Conservation (phyloP, 352 stramenopile species). For the Globisporangium heterothallicum region DNA sequence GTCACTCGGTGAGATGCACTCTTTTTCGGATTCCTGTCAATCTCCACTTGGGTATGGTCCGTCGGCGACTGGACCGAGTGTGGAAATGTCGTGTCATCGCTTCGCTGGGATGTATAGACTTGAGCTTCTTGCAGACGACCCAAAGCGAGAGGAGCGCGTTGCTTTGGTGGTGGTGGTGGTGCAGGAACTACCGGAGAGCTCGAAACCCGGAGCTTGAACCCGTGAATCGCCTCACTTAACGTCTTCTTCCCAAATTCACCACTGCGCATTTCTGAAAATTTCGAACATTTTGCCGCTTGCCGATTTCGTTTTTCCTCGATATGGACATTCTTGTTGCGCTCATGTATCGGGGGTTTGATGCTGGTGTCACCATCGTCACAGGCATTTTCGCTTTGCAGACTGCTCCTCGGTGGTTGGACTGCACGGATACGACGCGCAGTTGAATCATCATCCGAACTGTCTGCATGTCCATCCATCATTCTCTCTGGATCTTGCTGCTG, state of each 20-base stretch:
- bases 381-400: not conserved
- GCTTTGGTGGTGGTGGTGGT: constrained; percentile 7
- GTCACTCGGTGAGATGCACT: constrained; percentile 3
- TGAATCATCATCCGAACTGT: not conserved
- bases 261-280: constrained; percentile 20
- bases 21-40: not conserved
- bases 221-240: constrained; percentile 48
- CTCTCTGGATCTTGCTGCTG: constrained; percentile 53
- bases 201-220: constrained; percentile 41
- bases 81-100: not conserved
- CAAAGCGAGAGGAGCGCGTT: not conserved
- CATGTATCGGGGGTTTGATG: not conserved
- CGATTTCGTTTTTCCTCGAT: not conserved
- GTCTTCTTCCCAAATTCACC: constrained; percentile 69
- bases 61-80: not conserved
- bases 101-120: constrained; percentile 5
- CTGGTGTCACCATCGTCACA: not conserved
- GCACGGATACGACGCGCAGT: not conserved
- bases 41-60: not conserved
- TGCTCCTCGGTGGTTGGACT: not conserved
- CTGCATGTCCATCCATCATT: not conserved
- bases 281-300: not conserved
- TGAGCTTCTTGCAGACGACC: constrained; percentile 4
- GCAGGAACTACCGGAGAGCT: not conserved
- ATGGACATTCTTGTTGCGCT: not conserved